A percentile compares a stretch with the other conserved stretches of the same genome.
These are phyloP conservation scores for Pinus tabuliformis DNA, from an alignment of 75 land plant species.

Conservation along the genomic window DNA sequence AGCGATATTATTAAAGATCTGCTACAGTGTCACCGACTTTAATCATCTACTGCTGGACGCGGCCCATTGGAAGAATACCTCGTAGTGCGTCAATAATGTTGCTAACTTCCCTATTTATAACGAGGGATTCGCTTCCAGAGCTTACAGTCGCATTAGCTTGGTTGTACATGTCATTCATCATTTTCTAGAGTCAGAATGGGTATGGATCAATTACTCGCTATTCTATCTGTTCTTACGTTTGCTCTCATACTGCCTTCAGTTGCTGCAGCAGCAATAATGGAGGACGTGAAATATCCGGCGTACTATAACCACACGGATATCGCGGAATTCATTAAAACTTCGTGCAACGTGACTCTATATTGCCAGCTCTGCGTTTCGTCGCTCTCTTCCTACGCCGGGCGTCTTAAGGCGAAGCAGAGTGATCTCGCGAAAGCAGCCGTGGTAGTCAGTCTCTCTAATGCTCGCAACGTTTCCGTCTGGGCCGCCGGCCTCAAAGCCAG, in stretches of 20 bases:
- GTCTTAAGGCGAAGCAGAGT: conserved; percentile 16
- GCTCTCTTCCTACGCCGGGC: no score
- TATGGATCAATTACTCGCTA: background rate
- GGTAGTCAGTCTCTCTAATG: conserved; percentile 20
- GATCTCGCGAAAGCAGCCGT: conserved; percentile 35
- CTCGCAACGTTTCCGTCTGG: conserved; percentile 12
- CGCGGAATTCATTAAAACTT: conserved; percentile 22
- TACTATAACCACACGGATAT: no score
- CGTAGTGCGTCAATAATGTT: no score
- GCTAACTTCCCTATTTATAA: no score
- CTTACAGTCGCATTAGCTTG: no score
- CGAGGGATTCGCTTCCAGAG: no score
- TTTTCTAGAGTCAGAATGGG: background rate
- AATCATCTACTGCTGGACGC: no score
- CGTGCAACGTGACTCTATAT: conserved; percentile 19
- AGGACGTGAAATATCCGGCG: background rate
- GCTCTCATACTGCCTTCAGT: background rate
- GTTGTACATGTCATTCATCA: background rate
- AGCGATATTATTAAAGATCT: no score
- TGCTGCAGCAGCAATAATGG: background rate
- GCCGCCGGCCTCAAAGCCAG: conserved; percentile 10
- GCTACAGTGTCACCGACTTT: no score
- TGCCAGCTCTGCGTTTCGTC: no score
- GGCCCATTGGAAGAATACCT: no score
- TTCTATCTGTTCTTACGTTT: background rate